Percentiles rank a stretch among this genome's conserved stretches.
phyloP scores from a whole-genome alignment of 768 basidiomycete species.

The Hydnomerulius pinastri region DNA sequence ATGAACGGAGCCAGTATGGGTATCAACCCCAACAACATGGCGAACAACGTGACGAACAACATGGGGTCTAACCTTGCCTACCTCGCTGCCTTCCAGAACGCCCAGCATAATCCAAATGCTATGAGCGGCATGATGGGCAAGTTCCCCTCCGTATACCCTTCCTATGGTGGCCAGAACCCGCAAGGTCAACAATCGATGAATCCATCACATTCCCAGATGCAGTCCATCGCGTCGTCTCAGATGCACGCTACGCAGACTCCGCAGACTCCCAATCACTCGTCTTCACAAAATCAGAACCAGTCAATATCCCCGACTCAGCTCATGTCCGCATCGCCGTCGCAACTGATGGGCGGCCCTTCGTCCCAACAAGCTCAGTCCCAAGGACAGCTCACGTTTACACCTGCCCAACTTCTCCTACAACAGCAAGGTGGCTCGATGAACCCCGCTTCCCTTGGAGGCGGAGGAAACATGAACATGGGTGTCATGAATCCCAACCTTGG shows the following conservation, averaged over 20 bases:
- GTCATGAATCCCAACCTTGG: conserved; percentile 27
- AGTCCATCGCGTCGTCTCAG: conserved; percentile 9
- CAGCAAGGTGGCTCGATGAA: conserved; percentile 26
- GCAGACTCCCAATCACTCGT: conserved; percentile 5
- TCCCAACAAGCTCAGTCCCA: conserved; percentile 13
- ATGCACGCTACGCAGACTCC: conserved; percentile 4
- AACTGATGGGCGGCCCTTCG: conserved; percentile 23
- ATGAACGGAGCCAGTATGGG: conserved; percentile 10
- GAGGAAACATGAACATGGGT: conserved; percentile 5
- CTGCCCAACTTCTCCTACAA: conserved; percentile 38
- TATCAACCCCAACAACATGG: conserved; percentile 8
- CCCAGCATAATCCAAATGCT: conserved; percentile 5
- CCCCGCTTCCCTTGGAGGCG: conserved; percentile 4
- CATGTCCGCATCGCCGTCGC: conserved; percentile 19
- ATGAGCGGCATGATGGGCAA: conserved; percentile 15
- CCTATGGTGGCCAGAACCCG: conserved; percentile 18
- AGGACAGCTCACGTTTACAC: conserved; percentile 32
- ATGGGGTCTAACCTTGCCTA: conserved; percentile 31
- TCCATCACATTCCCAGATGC: conserved; percentile 18
- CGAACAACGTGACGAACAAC: conserved; percentile 9
- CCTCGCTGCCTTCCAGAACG: conserved; percentile 32
- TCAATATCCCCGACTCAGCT: conserved; percentile 27
- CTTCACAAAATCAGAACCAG: conserved; percentile 13
- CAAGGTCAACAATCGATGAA: conserved; percentile 14
- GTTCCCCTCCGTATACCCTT: conserved; percentile 11